Evolutionary conservation across 139 green algal genomes (phyloP).

Genomic region (Chloropicon primus): DNA sequence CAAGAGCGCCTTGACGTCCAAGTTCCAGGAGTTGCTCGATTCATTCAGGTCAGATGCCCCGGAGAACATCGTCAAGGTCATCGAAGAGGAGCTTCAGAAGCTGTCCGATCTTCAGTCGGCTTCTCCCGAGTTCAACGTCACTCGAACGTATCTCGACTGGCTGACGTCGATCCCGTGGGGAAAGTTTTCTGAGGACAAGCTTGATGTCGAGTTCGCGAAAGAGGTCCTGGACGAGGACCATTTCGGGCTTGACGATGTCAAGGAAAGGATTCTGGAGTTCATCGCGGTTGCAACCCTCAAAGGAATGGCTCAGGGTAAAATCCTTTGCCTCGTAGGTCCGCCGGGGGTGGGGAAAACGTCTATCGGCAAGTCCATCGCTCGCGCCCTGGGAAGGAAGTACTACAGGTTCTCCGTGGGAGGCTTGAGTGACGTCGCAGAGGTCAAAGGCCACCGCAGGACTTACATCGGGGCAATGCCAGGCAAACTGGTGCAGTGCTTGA

Average conservation of each 20-base stretch:
- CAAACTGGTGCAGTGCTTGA: conserved; percentile 96
- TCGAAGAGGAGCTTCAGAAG: conserved; percentile 88
- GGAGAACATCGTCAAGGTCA: conserved; percentile 24
- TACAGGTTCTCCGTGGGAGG: conserved; percentile 86
- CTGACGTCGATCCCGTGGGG: conserved; percentile 87
- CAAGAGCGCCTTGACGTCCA: conserved; percentile 77
- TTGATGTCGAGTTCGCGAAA: conserved; percentile 66
- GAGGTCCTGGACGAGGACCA: conserved; percentile 89
- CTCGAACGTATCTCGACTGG: conserved; percentile 94
- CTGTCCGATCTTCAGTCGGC: conserved; percentile 71
- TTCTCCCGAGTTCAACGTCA: conserved; percentile 91
- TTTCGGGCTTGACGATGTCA: conserved; percentile 88
- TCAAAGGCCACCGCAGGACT: conserved; percentile 88
- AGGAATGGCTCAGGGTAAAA: conserved; percentile 74
- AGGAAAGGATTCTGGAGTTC: conserved; percentile 95
- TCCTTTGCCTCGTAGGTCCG: conserved; percentile 83
- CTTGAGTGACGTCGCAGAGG: conserved; percentile 87
- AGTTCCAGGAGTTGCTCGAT: conserved; percentile 39
- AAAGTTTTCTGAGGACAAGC: conserved; percentile 46
- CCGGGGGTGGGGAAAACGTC: conserved; percentile 90
- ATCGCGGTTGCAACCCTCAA: conserved; percentile 79
- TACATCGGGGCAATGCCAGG: conserved; percentile 98
- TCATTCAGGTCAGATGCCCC: conserved; percentile 15
- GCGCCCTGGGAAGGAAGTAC: conserved; percentile 17
- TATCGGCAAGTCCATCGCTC: conserved; percentile 75